Base-by-base conservation (phyloP, 1,139 yeast genomes). In the Pichia cactophila region DNA sequence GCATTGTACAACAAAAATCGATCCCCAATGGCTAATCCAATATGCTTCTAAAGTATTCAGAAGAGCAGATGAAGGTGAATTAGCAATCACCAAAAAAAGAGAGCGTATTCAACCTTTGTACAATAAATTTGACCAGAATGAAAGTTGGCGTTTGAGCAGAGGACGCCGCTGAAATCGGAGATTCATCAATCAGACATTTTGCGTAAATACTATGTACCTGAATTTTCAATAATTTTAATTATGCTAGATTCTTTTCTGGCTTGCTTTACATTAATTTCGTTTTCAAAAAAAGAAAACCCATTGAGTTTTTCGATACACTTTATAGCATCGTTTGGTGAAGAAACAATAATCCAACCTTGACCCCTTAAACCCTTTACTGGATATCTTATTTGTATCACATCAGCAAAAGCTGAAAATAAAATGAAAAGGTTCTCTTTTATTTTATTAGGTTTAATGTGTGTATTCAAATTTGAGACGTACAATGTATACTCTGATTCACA, bases 21-120 rank as follows among this genome's bases (percentile, higher is more conserved):
- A 88, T 50, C 90, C 97, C 0, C 73, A 73, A 55, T 90, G 97
- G 97, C 71, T 92, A 41, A 73, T 83, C 8, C 89, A 86, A 58
- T 76, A 80, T 39, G 97, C 97, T 2, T 97, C 98, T 1, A 80
- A 81, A 47, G 90, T 83, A 66, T 92, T 86, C 74, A 81, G 82
- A 63, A 75, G 74, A 10, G 76, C 83, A 0, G 81, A 79, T 56
- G 69, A 72, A 1, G 54, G 61, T 14, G 63, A 65, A 45, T 48
- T 69, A 42, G 65, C 69, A 49, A 65, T 67, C 17, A 58, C 63
- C 39, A 71, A 70, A 57, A 71, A 67, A 56, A 63, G 68, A 37
- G 71, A 72, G 46, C 72, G 70, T 51, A 73, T 74, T 47, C 72
- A 70, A 49, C 83, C 83, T n/a, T 64, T 78, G 53, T 72, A 69